These are phyloP conservation scores for Berberis vulgaris DNA, from an alignment of 164 flowering plant genomes.

Conservation along the genomic window DNA sequence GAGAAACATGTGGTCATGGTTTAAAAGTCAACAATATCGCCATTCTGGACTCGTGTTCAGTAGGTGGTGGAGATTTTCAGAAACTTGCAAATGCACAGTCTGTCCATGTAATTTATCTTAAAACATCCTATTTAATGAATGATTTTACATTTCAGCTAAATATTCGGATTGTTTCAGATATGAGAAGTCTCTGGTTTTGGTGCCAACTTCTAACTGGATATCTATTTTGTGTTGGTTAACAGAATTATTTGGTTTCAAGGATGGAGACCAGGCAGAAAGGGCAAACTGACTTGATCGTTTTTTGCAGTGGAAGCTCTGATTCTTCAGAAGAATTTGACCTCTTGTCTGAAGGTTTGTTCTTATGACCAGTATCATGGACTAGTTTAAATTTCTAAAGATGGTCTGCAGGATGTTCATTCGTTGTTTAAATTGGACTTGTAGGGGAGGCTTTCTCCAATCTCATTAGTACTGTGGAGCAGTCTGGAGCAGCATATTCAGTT, in stretches of 20 bases:
- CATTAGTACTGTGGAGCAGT: constrained; percentile 51
- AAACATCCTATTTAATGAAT: not conserved
- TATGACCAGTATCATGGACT: not conserved
- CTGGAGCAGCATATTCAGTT: constrained; percentile 55
- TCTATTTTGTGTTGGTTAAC: not conserved
- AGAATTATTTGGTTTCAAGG: constrained; percentile 60
- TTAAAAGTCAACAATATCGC: constrained; percentile 35
- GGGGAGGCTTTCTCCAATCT: constrained; percentile 55
- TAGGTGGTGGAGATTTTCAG: constrained; percentile 33
- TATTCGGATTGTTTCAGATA: too few species aligned
- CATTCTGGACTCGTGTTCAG: constrained; percentile 50
- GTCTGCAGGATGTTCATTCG: constrained; percentile 1
- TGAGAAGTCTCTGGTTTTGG: not conserved
- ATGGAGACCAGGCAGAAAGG: constrained; percentile 33
- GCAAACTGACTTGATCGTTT: constrained; percentile 47
- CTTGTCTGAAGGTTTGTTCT: constrained; percentile 47
- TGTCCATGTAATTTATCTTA: constrained; percentile 33
- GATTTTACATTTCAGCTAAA: not conserved
- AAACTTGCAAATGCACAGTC: constrained; percentile 48
- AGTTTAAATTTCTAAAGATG: not conserved
- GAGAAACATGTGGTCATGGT: constrained; percentile 45
- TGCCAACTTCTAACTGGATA: not conserved
- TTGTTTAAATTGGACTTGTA: constrained; percentile 25
- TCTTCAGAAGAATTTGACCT: constrained; percentile 25
- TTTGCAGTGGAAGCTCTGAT: constrained; percentile 41